A percentile compares a stretch with the other conserved stretches of the same genome.
phyloP scores from a whole-genome alignment of 106 monocot species.

The Platanthera zijinensis region DNA sequence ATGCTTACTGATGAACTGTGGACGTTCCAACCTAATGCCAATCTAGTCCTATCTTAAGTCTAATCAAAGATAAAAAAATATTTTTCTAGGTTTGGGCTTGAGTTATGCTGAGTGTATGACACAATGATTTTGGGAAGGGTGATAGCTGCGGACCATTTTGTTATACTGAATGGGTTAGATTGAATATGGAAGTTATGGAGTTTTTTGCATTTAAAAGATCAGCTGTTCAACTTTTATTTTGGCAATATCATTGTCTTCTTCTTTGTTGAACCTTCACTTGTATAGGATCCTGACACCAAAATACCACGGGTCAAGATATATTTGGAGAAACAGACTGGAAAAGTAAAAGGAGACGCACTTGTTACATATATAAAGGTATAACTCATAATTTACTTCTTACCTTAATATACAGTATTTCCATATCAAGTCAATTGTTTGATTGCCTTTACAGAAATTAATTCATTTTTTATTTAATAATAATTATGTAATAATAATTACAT shows the following conservation, averaged over 20 bases:
- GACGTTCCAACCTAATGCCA: neutral
- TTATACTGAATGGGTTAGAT: too few relatives aligned
- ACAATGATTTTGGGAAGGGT: neutral
- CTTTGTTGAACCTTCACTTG: neutral
- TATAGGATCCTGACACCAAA: conserved; percentile 89
- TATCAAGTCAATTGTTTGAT: conserved; percentile 1
- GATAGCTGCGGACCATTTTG: neutral
- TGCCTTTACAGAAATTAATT: neutral
- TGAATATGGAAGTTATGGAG: too few relatives aligned
- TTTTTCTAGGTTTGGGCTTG: neutral
- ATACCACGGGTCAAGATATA: conserved; percentile 95
- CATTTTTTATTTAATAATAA: neutral
- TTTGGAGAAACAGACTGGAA: conserved; percentile 79
- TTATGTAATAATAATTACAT: neutral
- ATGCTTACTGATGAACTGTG: neutral
- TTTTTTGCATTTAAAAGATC: too few relatives aligned
- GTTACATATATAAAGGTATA: conserved; percentile 85
- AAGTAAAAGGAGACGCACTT: conserved; percentile 86
- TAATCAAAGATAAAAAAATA: neutral
- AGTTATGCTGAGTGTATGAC: neutral
- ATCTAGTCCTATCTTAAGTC: neutral
- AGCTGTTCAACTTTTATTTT: neutral
- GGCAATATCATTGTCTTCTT: neutral
- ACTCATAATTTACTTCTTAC: neutral
- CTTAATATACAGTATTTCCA: neutral